Conservation (phyloP, 768 basidiomycete genomes). For the Phallus indusiatus region DNA sequence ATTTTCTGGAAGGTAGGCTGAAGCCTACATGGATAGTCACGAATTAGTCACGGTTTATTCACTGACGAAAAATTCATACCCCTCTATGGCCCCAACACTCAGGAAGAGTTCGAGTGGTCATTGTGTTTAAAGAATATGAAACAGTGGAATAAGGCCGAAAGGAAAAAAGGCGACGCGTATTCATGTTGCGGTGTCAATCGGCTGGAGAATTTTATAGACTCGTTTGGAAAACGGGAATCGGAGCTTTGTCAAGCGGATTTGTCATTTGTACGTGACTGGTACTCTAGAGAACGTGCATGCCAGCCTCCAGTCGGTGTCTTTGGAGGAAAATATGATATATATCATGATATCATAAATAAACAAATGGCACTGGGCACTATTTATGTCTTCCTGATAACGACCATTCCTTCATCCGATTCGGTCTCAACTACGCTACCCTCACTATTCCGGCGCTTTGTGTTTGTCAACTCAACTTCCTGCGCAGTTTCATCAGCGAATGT, state of each 20-base stretch:
- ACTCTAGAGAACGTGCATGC: too few species aligned
- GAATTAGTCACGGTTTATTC: conserved; percentile 3
- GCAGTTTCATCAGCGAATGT: conserved; percentile 5
- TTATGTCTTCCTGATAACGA: conserved; percentile 68
- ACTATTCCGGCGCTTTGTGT: conserved; percentile 26
- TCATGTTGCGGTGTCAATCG: too few species aligned
- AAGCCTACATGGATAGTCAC: conserved; percentile 49
- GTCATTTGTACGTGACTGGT: too few species aligned
- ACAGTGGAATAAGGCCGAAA: too few species aligned
- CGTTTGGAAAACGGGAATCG: too few species aligned
- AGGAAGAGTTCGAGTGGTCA: conserved; percentile 20
- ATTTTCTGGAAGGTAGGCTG: conserved; percentile 84
- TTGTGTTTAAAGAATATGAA: neutral
- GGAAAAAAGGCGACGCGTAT: too few species aligned
- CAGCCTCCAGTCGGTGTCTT: too few species aligned
- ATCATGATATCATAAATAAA: too few species aligned
- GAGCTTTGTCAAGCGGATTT: too few species aligned
- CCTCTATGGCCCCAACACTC: conserved; percentile 81
- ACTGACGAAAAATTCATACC: conserved; percentile 28
- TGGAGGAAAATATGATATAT: too few species aligned
- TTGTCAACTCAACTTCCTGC: conserved; percentile 12
- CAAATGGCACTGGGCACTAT: too few species aligned
- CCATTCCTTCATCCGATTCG: conserved; percentile 80
- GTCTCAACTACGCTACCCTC: conserved; percentile 57
- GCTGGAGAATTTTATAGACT: too few species aligned